Base-by-base conservation (phyloP, 768 basidiomycete species). In the Lactarius deliciosus region DNA sequence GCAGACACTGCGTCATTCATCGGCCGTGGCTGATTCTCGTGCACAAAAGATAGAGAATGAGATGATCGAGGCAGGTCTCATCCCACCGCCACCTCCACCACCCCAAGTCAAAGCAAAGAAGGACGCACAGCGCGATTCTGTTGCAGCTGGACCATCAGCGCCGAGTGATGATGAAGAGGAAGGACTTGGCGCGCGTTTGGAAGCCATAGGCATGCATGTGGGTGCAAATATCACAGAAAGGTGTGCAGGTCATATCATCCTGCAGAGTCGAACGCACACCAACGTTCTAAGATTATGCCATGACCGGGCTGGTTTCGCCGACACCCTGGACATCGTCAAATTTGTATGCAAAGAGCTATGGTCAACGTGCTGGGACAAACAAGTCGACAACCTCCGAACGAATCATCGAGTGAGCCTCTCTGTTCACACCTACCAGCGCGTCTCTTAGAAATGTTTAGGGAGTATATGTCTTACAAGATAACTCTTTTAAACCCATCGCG, bases 341-440 rank as follows among this genome's bases (percentile, higher is more conserved):
- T 97, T 97, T 73, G 83, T 98, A 64, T 98, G 95, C 79, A 98
- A 98, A 74, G 95, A 98, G 64, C 79, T 98, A n/a, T 98, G 95
- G 92, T 81, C 86, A 0, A 86, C 89, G 25, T 90, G 90, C 64
- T 97, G 92, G 88, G 91, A 94, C 61, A 96, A 96, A 74, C 96
- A 96, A 75, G 92, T 97, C 1, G 95, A 97, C 73, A 98, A 98
- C 75, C 78, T 98, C 65, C 85, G 95, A 55, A 98, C 95, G 18
- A 98, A 98, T 75, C 96, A 96, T 76, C 82, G 95, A 58, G 94
- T 94, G 73, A 47, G 86, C 78, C 50, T 60, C 36, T 38, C 2
- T 9, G 32, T 30, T 34, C 41, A 8, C 15, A 11, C n/a, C 40
- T 7, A 38, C 25, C 57, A 28, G 57, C 18, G 6, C 13, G 28